Conservation (phyloP, 2,329 filamentous ascomycete genomes). For the Penicillium digitatum region DNA sequence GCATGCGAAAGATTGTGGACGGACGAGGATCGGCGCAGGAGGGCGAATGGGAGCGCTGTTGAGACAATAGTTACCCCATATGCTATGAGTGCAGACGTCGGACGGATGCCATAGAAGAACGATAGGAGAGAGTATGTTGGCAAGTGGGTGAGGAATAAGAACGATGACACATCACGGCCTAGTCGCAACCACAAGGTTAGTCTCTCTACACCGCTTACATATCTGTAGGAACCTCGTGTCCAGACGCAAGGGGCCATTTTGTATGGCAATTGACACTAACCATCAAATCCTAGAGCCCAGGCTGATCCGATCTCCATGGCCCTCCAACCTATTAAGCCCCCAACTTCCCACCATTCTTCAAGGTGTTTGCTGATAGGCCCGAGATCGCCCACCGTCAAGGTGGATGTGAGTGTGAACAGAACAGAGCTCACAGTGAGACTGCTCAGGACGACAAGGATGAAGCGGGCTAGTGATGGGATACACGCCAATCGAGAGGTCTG, state of each 20-base stretch:
- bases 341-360: constrained; percentile 61
- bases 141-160: constrained; percentile 67
- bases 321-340: constrained; percentile 55
- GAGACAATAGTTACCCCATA: constrained; percentile 66
- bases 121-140: constrained; percentile 72
- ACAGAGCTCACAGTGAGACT: constrained; percentile 61
- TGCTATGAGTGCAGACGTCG: constrained; percentile 57
- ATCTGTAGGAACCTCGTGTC: neutral
- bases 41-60: constrained; percentile 67
- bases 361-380: constrained; percentile 62
- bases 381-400: constrained; percentile 62
- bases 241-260: neutral
- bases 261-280: constrained; percentile 26
- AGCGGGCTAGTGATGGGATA: constrained; percentile 38
- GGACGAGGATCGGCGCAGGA: constrained; percentile 65
- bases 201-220: neutral
- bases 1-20: constrained; percentile 57
- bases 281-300: constrained; percentile 71
- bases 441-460: constrained; percentile 47
- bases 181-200: constrained; percentile 4
- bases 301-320: constrained; percentile 63
- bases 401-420: constrained; percentile 60
- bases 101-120: constrained; percentile 70
- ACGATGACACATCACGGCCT: constrained; percentile 63
- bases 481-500: constrained; percentile 21